Evolutionary conservation across 169 alveolate species (phyloP), one percentile per base, ranked within the genome.

Genomic region (Babesia caballi): DNA sequence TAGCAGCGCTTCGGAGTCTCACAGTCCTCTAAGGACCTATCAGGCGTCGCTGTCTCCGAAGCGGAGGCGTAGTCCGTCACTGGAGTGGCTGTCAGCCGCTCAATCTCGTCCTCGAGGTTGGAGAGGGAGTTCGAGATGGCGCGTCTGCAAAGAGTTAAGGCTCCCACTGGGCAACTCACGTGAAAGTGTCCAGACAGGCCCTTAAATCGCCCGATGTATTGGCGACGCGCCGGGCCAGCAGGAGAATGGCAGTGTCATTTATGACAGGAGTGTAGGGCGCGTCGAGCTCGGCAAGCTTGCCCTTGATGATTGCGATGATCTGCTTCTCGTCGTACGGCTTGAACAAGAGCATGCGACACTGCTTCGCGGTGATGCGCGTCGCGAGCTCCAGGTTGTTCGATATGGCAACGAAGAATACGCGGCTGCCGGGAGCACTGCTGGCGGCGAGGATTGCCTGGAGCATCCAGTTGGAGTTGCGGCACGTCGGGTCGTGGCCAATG

Each of bases 121-220:
- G 83, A 61, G 68, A 81, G 11, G 15, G 82, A 67, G 35, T 35
- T 65, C 12, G 88, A 53, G 11, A 81, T 25, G 19, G 88, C 88
- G 25, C 88, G 72, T 25, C 88, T 81, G 57, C 56, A 54, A 9
- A 15, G 17, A 3, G 11, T 28, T 11, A 11, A 32, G 23, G 12
- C 0, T 2, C 8, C 38, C 2, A 0, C n/a, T 25, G 23, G 14
- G 28, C 0, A 0, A 67, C 78, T 33, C 61, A 81, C 88, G 76
- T 56, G 57, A 81, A 81, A n/a, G 84, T 57, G 57, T 81, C 88
- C 63, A 71, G 77, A 32, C 78, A 81, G n/a, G 78, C 71, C 42
- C 88, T 38, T n/a, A 72, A 33, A 47, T 81, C 88, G 7, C 88
- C 84, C 11, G 84, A 40, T 4, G 88, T 70, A 53, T 81, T 81